Percentiles rank a stretch among this genome's conserved stretches.
Evolutionary conservation across 108 stramenopile species (phyloP).

Genomic region (Conticribra weissflogii): DNA sequence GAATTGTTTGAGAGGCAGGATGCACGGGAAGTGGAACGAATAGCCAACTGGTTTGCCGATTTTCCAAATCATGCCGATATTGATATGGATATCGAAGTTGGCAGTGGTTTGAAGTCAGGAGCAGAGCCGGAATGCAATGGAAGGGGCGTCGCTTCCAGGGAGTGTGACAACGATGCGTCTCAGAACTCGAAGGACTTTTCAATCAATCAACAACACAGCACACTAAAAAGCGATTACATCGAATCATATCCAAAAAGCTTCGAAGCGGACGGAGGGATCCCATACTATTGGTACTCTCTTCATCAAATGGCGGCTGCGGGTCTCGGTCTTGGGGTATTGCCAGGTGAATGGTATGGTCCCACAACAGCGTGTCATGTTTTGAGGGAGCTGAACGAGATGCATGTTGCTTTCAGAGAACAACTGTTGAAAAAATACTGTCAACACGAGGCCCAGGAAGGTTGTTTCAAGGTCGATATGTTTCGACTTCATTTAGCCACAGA

Average conservation of each 20-base stretch:
- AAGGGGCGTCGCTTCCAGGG: background rate
- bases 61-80: conserved; percentile 52
- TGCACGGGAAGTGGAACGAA: conserved; percentile 25
- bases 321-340: conserved; percentile 68
- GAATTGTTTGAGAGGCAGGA: conserved; percentile 14
- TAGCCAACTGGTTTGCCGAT: conserved; percentile 83
- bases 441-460: no score
- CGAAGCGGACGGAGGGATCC: conserved; percentile 11
- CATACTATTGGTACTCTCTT: conserved; percentile 65
- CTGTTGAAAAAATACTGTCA: conserved; percentile 10
- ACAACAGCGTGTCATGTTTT: conserved; percentile 83
- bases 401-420: conserved; percentile 39
- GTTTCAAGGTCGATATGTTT: conserved; percentile 43
- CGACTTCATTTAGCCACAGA: conserved; percentile 81
- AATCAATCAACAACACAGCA: no score
- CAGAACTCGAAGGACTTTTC: no score
- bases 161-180: background rate
- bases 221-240: no score
- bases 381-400: conserved; percentile 67
- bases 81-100: conserved; percentile 1
- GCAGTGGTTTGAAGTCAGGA: background rate
- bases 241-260: background rate
- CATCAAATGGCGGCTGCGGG: conserved; percentile 90
- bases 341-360: conserved; percentile 93
- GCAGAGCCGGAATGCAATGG: background rate